Conservation (phyloP, 768 basidiomycete species). For the Podaxis pistillaris region DNA sequence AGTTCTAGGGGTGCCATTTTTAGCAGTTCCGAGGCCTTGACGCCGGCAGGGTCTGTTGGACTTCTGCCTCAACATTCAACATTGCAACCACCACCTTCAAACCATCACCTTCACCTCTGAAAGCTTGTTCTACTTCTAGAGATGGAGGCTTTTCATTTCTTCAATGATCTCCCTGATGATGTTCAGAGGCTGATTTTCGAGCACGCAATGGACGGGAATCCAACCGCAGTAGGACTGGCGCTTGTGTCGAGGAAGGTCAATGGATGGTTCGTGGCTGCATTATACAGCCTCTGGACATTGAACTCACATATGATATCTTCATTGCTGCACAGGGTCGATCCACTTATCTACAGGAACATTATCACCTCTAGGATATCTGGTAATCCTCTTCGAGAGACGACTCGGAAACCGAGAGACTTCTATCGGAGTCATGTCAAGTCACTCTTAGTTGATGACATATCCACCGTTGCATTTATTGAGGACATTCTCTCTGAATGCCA, state of each 20-base stretch:
- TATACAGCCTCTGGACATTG: neutral
- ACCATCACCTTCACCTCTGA: neutral
- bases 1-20: no score
- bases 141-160: neutral
- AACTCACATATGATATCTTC: neutral
- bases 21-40: no score
- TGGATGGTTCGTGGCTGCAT: neutral
- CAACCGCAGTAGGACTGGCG: neutral
- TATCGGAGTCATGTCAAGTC: constrained; percentile 4
- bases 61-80: neutral
- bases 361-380: neutral
- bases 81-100: neutral
- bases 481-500: neutral
- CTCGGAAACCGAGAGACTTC: neutral
- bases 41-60: no score
- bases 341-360: constrained; percentile 5
- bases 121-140: neutral
- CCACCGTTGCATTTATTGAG: neutral
- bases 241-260: constrained; percentile 7
- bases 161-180: constrained; percentile 3
- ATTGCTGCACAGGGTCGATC: neutral
- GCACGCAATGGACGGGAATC: neutral
- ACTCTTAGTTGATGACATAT: neutral
- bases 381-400: neutral
- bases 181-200: constrained; percentile 4